phyloP scores from a whole-genome alignment of 768 basidiomycete genomes.

The Pholiota molesta region DNA sequence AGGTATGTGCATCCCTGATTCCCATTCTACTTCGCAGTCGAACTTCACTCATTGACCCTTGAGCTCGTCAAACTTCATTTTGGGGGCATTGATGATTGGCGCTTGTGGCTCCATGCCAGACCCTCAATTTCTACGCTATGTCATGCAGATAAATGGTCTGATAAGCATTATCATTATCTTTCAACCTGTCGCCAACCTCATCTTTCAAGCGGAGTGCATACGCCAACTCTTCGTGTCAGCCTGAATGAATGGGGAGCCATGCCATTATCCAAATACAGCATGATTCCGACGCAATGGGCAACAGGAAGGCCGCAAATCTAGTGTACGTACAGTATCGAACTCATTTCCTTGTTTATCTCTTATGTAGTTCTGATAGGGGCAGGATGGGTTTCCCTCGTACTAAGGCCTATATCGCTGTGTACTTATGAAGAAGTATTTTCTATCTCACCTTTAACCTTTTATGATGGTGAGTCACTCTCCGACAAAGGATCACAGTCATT shows the following conservation, averaged over 20 bases:
- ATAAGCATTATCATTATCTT: no score
- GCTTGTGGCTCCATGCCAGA: conserved; percentile 32
- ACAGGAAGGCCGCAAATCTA: conserved; percentile 30
- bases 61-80: conserved; percentile 25
- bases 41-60: conserved; percentile 1
- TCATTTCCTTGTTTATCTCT: no score
- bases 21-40: not conserved
- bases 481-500: no score
- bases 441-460: no score
- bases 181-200: conserved; percentile 21
- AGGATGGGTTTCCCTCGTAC: no score
- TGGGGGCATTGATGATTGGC: conserved; percentile 28
- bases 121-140: conserved; percentile 34
- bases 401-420: no score
- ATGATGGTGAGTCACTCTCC: no score
- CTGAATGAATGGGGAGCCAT: conserved; percentile 11
- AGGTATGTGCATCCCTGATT: conserved; percentile 14
- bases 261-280: conserved; percentile 20
- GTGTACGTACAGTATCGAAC: conserved; percentile 21
- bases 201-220: conserved; percentile 21
- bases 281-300: conserved; percentile 29
- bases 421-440: no score
- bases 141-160: conserved; percentile 36
- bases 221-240: no score
- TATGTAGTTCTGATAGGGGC: no score